Evolutionary conservation across 805 yeast genomes (phyloP).

Genomic region (Trichomonascus vanleenenianus): DNA sequence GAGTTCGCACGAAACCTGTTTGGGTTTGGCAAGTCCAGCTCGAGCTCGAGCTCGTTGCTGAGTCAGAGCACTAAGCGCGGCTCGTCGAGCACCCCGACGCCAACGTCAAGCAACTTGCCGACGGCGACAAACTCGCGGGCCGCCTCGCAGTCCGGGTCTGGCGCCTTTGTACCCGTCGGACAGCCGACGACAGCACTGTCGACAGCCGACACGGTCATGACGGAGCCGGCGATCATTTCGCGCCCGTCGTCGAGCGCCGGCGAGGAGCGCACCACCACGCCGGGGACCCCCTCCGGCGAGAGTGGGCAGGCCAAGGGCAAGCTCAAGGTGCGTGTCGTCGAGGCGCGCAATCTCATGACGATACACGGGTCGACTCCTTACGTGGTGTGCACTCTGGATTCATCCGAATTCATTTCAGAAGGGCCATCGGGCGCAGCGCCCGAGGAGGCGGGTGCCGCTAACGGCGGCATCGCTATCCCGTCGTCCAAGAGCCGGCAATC

Average conservation of each 20-base stretch:
- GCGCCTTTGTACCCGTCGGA: not conserved
- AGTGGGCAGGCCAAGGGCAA: conserved; percentile 42
- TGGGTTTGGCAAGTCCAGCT: conserved; percentile 16
- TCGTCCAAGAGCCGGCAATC: conserved; percentile 26
- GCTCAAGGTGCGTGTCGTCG: conserved; percentile 69
- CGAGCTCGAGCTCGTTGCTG: too few species aligned
- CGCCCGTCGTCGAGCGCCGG: not conserved
- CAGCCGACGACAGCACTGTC: conserved; percentile 1
- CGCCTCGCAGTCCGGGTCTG: not conserved
- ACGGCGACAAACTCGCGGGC: conserved; percentile 7
- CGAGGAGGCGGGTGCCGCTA: conserved; percentile 4
- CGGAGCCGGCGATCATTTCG: not conserved
- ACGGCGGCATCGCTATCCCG: conserved; percentile 30
- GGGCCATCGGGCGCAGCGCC: conserved; percentile 43
- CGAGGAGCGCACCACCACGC: not conserved
- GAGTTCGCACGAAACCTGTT: conserved; percentile 20
- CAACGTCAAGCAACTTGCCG: conserved; percentile 1
- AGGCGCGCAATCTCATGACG: conserved; percentile 63
- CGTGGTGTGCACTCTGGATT: conserved; percentile 25
- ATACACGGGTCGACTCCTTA: conserved; percentile 59
- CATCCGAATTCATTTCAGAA: conserved; percentile 69
- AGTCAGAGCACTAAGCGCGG: not conserved
- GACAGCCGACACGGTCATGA: not conserved
- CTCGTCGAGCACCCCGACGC: not conserved
- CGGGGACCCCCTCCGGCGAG: not conserved